Percentiles rank a stretch among this genome's conserved stretches.
These are phyloP conservation scores for Tillandsia leiboldiana DNA, from an alignment of 176 grass and related monocot species.

Conservation along the genomic window DNA sequence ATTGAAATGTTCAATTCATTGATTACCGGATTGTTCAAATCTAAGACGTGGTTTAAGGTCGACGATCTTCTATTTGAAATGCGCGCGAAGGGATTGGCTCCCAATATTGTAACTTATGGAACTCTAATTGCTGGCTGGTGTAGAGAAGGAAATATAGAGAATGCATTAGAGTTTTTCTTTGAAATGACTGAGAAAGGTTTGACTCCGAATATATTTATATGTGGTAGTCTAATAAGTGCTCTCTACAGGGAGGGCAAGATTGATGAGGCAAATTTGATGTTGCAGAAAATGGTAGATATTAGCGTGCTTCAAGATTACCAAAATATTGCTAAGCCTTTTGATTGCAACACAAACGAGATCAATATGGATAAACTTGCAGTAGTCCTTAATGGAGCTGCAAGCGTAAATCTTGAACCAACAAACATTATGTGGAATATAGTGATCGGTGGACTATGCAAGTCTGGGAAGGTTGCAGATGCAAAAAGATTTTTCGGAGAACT, in stretches of 20 bases:
- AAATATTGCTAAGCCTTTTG: slow-evolving; percentile 3
- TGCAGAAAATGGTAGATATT: slow-evolving; percentile 50
- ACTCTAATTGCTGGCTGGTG: slow-evolving; percentile 77
- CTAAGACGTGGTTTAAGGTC: slow-evolving; percentile 35
- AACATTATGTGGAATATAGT: slow-evolving; percentile 85
- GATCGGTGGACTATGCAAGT: slow-evolving; percentile 79
- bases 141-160: slow-evolving; percentile 63
- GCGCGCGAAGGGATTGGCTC: slow-evolving; percentile 40
- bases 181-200: slow-evolving; percentile 70
- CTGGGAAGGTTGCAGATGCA: slow-evolving; percentile 62
- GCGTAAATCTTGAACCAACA: slow-evolving; percentile 36
- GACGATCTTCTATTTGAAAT: slow-evolving; percentile 46
- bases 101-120: slow-evolving; percentile 77
- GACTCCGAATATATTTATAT: slow-evolving; percentile 63
- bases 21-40: slow-evolving; percentile 60
- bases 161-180: slow-evolving; percentile 55
- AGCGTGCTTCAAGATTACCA: slow-evolving; percentile 49
- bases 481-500: slow-evolving; percentile 45
- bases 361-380: slow-evolving; percentile 30
- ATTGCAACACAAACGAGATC: slow-evolving; percentile 16
- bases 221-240: slow-evolving; percentile 52
- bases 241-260: slow-evolving; percentile 76
- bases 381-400: slow-evolving; percentile 25
- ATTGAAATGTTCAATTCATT: slow-evolving; percentile 93
- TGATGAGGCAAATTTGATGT: slow-evolving; percentile 81